These are phyloP conservation scores for Chaetomium strumarium DNA, from an alignment of 2,329 filamentous ascomycete genomes.

Conservation along the genomic window DNA sequence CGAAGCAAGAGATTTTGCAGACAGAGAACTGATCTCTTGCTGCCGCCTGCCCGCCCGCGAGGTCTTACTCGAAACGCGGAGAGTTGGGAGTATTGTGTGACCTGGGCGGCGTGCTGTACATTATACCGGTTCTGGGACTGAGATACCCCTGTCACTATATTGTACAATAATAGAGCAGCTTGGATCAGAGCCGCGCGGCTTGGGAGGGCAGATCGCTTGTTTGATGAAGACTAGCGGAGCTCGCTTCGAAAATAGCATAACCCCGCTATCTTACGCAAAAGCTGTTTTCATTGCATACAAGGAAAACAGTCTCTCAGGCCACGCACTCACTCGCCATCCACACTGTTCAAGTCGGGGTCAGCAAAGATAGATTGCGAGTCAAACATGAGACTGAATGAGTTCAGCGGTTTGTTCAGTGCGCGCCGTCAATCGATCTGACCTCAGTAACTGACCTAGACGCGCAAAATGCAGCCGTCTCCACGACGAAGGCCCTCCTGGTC, in stretches of 20 bases:
- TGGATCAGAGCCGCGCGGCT: not conserved
- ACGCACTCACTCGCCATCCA: not conserved
- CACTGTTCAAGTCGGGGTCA: not conserved
- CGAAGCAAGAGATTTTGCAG: constrained; percentile 24
- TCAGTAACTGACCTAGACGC: not conserved
- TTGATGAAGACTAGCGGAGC: not conserved
- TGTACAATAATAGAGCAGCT: constrained; percentile 4
- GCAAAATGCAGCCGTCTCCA: constrained; percentile 54
- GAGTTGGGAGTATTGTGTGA: constrained; percentile 7
- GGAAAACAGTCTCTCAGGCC: not conserved
- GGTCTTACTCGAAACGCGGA: not conserved
- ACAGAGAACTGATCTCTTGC: constrained; percentile 18
- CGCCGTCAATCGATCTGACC: not conserved
- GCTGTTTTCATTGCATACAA: not conserved
- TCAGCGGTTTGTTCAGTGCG: constrained; percentile 12
- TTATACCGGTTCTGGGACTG: not conserved
- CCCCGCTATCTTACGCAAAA: constrained; percentile 3
- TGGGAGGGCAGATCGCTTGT: no score
- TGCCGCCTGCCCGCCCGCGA: not conserved
- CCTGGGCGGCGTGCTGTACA: not conserved
- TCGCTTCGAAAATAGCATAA: constrained; percentile 1
- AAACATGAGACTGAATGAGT: constrained; percentile 22
- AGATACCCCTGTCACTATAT: constrained; percentile 9
- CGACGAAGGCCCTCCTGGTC: constrained; percentile 64
- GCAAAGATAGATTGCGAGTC: not conserved